Conservation (phyloP, 352 stramenopile genomes). For the Thalassiosira mediterranea region DNA sequence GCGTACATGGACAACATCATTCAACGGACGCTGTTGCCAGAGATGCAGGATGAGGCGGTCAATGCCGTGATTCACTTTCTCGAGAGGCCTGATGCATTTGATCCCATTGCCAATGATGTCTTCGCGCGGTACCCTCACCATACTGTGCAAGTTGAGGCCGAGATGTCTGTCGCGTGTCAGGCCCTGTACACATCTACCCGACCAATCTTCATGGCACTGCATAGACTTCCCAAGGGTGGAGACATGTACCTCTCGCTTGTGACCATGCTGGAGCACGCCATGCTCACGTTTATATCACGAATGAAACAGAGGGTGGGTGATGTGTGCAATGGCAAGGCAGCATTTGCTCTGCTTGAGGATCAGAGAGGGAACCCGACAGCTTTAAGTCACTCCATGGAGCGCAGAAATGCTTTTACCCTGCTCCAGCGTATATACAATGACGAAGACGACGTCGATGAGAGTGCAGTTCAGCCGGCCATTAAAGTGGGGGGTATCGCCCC, state of each 20-base stretch:
- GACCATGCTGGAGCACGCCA: conserved; percentile 78
- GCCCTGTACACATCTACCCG: conserved; percentile 71
- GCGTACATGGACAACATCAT: conserved; percentile 81
- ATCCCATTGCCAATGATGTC: conserved; percentile 73
- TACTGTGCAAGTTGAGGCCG: conserved; percentile 63
- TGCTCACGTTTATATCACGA: conserved; percentile 82
- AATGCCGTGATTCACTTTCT: conserved; percentile 76
- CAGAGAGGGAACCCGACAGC: conserved; percentile 35
- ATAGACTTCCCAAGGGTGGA: conserved; percentile 72
- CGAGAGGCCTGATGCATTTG: conserved; percentile 78
- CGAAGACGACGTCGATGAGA: conserved; percentile 64
- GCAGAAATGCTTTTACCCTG: conserved; percentile 64
- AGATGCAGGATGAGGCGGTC: conserved; percentile 80
- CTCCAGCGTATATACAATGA: conserved; percentile 72
- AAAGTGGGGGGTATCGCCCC: conserved; percentile 38
- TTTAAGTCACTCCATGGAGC: conserved; percentile 66
- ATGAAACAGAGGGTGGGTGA: conserved; percentile 73
- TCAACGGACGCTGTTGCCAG: conserved; percentile 71
- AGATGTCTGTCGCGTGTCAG: conserved; percentile 81
- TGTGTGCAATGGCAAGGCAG: conserved; percentile 68
- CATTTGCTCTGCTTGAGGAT: conserved; percentile 65
- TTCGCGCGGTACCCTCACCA: conserved; percentile 45
- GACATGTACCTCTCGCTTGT: conserved; percentile 82
- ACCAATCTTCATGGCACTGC: conserved; percentile 78
- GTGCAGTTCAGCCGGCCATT: conserved; percentile 18